Evolutionary conservation across 2,329 filamentous ascomycete species (phyloP).

Genomic region (Sclerotiophoma versabilis): DNA sequence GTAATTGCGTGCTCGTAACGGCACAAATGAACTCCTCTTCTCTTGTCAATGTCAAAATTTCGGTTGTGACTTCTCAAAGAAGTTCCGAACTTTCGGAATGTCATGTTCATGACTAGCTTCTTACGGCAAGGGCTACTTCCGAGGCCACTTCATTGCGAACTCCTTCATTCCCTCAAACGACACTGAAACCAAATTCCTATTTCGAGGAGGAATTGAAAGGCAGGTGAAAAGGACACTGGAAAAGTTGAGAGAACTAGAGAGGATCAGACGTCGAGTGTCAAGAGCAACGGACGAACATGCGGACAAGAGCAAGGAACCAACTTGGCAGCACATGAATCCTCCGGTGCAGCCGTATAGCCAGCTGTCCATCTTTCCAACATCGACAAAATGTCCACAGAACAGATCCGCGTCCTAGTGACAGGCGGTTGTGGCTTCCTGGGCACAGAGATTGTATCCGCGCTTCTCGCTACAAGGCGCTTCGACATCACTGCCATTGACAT

Average conservation of each 20-base stretch:
- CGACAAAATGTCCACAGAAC: slow-evolving; percentile 29
- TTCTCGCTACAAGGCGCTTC: slow-evolving; percentile 49
- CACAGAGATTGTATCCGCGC: slow-evolving; percentile 48
- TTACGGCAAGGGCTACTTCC: slow-evolving; percentile 4
- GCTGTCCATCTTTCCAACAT: not conserved
- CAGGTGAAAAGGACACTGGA: too few species aligned
- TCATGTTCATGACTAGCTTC: slow-evolving; percentile 7
- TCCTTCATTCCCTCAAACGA: not conserved
- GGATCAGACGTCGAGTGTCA: not conserved
- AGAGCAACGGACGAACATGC: slow-evolving; percentile 6
- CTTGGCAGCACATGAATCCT: slow-evolving; percentile 15
- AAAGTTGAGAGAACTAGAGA: not conserved
- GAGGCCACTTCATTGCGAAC: not conserved
- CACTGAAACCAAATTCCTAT: not conserved
- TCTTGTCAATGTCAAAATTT: not conserved
- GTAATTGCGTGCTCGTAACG: not conserved
- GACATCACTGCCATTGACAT: slow-evolving; percentile 52
- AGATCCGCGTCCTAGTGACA: slow-evolving; percentile 52
- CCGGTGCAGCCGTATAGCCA: slow-evolving; percentile 1
- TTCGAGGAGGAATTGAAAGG: too few species aligned
- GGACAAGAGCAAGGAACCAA: slow-evolving; percentile 18
- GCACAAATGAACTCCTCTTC: not conserved
- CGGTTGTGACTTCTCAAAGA: not conserved
- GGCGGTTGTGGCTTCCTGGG: slow-evolving; percentile 59
- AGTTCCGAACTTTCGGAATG: slow-evolving; percentile 16